phyloP scores from a whole-genome alignment of 1,284 basidiomycete genomes.

The Sporisorium reilianum region DNA sequence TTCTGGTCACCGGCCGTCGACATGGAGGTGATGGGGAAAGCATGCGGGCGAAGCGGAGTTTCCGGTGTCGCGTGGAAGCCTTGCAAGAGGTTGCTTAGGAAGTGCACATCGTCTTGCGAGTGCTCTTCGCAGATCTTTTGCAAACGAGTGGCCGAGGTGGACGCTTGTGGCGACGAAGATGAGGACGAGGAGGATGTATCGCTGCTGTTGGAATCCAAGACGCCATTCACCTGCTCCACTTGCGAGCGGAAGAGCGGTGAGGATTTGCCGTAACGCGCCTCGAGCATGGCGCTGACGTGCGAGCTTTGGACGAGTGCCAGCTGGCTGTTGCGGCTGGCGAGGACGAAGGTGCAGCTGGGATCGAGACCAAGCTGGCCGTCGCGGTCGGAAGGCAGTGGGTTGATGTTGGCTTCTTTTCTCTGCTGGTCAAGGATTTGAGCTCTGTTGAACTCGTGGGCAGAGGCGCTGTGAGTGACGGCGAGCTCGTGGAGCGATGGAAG shows the following conservation, averaged over 20 bases:
- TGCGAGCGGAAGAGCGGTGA: constrained; percentile 57
- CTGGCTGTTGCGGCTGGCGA: constrained; percentile 63
- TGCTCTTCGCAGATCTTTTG: constrained; percentile 35
- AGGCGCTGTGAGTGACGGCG: constrained; percentile 41
- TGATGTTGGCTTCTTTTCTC: constrained; percentile 59
- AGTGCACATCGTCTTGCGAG: constrained; percentile 25
- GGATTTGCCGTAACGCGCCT: constrained; percentile 54
- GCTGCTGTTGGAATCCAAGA: constrained; percentile 2
- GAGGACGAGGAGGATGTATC: not conserved
- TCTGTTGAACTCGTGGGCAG: constrained; percentile 40
- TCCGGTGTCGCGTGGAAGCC: constrained; percentile 13
- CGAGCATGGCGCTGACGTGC: constrained; percentile 63
- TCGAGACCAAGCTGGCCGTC: constrained; percentile 49
- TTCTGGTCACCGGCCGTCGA: constrained; percentile 92
- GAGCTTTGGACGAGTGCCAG: constrained; percentile 61
- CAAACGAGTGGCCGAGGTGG: constrained; percentile 19
- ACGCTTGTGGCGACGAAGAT: constrained; percentile 3
- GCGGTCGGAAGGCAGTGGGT: constrained; percentile 51
- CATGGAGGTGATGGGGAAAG: constrained; percentile 79
- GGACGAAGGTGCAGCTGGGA: constrained; percentile 58
- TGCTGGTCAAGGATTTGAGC: constrained; percentile 50
- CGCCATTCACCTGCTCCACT: constrained; percentile 5
- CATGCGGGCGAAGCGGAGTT: constrained; percentile 38
- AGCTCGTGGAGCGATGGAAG: constrained; percentile 47
- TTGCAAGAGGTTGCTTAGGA: constrained; percentile 33